Conservation (phyloP, 2,329 filamentous ascomycete genomes). For the Anthostomella pinea region DNA sequence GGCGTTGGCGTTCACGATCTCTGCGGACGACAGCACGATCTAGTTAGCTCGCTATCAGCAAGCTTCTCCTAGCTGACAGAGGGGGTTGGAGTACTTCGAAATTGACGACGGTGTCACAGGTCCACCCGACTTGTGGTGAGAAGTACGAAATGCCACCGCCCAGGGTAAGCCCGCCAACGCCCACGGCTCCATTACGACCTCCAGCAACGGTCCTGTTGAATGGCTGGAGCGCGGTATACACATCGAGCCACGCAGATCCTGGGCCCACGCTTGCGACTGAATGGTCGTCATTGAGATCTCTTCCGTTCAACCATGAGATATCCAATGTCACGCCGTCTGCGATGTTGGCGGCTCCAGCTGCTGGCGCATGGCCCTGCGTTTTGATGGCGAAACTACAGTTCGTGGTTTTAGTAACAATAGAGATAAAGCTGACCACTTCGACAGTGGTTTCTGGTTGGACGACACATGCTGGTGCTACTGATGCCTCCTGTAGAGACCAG, state of each 20-base stretch:
- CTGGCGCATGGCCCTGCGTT: slow-evolving; percentile 9
- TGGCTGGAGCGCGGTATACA: slow-evolving; percentile 8
- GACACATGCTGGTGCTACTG: slow-evolving; percentile 7
- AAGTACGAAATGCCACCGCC: slow-evolving; percentile 11
- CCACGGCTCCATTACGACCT: slow-evolving; percentile 7
- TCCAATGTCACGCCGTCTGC: slow-evolving; percentile 9
- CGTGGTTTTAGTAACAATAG: slow-evolving; percentile 4
- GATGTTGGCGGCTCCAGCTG: slow-evolving; percentile 10
- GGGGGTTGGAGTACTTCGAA: too few species aligned
- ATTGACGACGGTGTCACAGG: slow-evolving; percentile 16
- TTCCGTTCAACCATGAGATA: slow-evolving; percentile 6
- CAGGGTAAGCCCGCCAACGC: slow-evolving; percentile 9
- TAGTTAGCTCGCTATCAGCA: too few species aligned
- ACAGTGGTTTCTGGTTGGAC: slow-evolving; percentile 5
- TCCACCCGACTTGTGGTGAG: slow-evolving; percentile 10
- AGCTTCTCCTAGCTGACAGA: too few species aligned
- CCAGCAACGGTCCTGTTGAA: slow-evolving; percentile 9
- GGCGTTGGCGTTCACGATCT: slow-evolving; percentile 11
- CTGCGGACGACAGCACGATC: slow-evolving; percentile 3
- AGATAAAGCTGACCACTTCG: slow-evolving; percentile 9
- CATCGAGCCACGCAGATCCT: slow-evolving; percentile 5
- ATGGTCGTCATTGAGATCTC: slow-evolving; percentile 6
- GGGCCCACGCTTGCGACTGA: slow-evolving; percentile 4
- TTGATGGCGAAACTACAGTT: slow-evolving; percentile 12
- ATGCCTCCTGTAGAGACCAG: slow-evolving; percentile 10